Conservation (phyloP, 495 filamentous ascomycete species). For the Penicillium odoratum region DNA sequence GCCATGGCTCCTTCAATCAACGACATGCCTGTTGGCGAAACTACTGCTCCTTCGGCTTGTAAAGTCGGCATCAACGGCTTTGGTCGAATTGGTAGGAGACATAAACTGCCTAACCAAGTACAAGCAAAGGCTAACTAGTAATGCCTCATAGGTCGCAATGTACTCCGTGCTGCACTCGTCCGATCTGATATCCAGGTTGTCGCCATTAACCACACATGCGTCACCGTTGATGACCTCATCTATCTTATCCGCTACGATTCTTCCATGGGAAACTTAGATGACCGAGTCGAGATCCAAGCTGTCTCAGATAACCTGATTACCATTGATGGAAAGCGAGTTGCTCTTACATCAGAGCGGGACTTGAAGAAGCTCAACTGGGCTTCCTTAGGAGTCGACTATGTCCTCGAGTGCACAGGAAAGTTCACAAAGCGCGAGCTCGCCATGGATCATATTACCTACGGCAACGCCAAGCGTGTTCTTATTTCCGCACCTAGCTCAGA, state of each 20-base stretch:
- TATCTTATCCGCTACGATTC: constrained; percentile 42
- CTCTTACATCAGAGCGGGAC: constrained; percentile 37
- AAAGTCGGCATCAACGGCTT: constrained; percentile 38
- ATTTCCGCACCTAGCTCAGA: constrained; percentile 39
- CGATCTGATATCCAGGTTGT: constrained; percentile 33
- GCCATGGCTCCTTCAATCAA: constrained; percentile 33
- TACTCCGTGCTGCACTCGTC: constrained; percentile 35
- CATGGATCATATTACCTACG: constrained; percentile 32
- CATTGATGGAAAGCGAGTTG: constrained; percentile 27
- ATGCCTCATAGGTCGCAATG: constrained; percentile 30
- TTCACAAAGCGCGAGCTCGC: constrained; percentile 38
- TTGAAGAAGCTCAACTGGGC: constrained; percentile 37
- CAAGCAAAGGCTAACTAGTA: neutral
- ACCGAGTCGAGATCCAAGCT: constrained; percentile 26
- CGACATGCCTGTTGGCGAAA: constrained; percentile 19
- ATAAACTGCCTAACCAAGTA: no score
- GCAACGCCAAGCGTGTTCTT: constrained; percentile 35
- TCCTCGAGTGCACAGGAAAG: constrained; percentile 39
- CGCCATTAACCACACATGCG: constrained; percentile 41
- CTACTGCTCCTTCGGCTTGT: constrained; percentile 18
- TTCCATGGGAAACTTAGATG: constrained; percentile 33
- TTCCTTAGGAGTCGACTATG: constrained; percentile 32
- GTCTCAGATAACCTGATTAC: constrained; percentile 30
- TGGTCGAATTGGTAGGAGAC: constrained; percentile 31
- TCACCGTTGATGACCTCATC: constrained; percentile 34